Percentiles rank a stretch among this genome's conserved stretches.
phyloP scores from a whole-genome alignment of 2,329 filamentous ascomycete species.

The Uncinocarpus reesii region DNA sequence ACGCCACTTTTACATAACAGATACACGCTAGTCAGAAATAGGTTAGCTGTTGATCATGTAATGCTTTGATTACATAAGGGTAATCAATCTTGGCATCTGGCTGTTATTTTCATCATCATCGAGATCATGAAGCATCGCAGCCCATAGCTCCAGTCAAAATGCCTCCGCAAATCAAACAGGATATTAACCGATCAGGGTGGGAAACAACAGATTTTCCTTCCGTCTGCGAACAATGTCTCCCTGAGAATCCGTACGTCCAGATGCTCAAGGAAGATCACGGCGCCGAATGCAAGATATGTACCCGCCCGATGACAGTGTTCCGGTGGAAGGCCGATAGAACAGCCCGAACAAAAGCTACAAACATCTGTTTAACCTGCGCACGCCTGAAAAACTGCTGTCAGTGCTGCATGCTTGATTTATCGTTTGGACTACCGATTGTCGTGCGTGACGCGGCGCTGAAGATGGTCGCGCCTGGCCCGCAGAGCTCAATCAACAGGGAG shows the following conservation, averaged over 20 bases:
- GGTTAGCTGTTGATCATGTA: not conserved
- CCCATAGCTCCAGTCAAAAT: slow-evolving; percentile 17
- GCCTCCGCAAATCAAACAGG: slow-evolving; percentile 92
- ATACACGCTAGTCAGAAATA: not conserved
- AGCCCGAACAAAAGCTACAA: slow-evolving; percentile 82
- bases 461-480: slow-evolving; percentile 89
- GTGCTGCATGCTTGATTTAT: slow-evolving; percentile 95
- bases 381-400: slow-evolving; percentile 98
- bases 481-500: slow-evolving; percentile 87
- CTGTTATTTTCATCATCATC: slow-evolving; percentile 1
- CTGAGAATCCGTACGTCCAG: slow-evolving; percentile 94
- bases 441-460: slow-evolving; percentile 93
- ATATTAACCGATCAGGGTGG: slow-evolving; percentile 91
- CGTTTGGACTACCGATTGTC: slow-evolving; percentile 87
- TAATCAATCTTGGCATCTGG: not conserved
- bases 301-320: slow-evolving; percentile 90
- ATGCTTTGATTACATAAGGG: not conserved
- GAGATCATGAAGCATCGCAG: not conserved
- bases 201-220: slow-evolving; percentile 56
- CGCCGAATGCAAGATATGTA: slow-evolving; percentile 79
- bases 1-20: slow-evolving; percentile 1
- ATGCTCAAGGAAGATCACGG: slow-evolving; percentile 98
- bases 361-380: slow-evolving; percentile 92
- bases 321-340: slow-evolving; percentile 89
- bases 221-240: slow-evolving; percentile 73